Conservation (phyloP, 306 rosid species). For the Phaseolus lunatus region DNA sequence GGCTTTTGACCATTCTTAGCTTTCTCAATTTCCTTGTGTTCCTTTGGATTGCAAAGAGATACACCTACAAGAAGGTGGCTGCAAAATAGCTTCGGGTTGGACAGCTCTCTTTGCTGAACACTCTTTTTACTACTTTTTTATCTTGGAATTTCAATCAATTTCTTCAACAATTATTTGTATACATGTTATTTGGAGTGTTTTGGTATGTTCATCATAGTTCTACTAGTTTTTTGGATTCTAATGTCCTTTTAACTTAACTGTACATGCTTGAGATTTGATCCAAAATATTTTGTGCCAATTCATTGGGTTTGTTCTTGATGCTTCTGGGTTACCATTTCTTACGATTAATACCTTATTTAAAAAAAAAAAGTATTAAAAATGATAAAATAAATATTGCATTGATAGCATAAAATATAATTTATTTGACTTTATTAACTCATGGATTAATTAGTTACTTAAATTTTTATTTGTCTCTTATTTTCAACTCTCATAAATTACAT, state of each 20-base stretch:
- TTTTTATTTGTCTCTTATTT: no score
- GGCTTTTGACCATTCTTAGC: conserved; percentile 74
- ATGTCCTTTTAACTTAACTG: not conserved
- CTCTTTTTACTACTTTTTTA: conserved; percentile 9
- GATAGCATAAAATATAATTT: no score
- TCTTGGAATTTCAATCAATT: not conserved
- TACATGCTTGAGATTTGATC: not conserved
- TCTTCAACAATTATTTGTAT: conserved; percentile 13
- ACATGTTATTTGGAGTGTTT: conserved; percentile 14
- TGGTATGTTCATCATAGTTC: not conserved
- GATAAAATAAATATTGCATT: no score
- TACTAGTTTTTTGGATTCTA: not conserved
- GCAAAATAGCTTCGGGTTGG: not conserved
- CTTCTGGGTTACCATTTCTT: no score
- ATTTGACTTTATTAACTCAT: no score
- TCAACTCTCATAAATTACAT: no score
- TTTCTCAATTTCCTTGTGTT: conserved; percentile 63
- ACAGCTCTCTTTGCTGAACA: not conserved
- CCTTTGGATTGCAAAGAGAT: conserved; percentile 69
- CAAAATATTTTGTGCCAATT: not conserved
- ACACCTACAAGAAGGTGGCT: conserved; percentile 63
- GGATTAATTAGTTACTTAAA: no score
- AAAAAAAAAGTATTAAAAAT: no score
- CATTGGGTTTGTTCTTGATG: not conserved
- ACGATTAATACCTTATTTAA: no score